Evolutionary conservation across 1,284 basidiomycete species (phyloP), one percentile per base, ranked within the genome.

Genomic region (Athelia psychrophila): DNA sequence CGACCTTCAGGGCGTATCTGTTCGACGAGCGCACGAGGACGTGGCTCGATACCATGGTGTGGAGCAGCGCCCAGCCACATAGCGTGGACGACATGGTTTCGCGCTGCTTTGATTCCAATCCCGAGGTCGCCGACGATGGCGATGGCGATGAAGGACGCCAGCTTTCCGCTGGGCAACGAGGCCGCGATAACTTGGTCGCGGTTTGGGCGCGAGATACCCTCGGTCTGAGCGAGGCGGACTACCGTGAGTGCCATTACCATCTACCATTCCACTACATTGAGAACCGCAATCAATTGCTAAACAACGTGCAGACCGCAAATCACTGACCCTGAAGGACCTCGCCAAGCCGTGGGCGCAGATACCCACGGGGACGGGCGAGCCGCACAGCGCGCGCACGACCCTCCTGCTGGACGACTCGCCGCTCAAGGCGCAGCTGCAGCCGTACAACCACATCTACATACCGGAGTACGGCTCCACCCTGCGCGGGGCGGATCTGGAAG

Each of bases 41-140:
- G 18, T 88, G 86, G 82, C 76, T 92, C 24, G 87, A 93, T 54
- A 83, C 86, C 4, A 89, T 94, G 82, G 81, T 95, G 1, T 95
- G 93, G 92, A 91, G 87, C 56, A 90, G 86, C 1, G 92, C 92
- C 1, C 86, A 91, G 63, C 86, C 88, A 0, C 80, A 85, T 51
- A 93, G 84, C 59, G 93, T 95, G 3, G 67, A 74, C 0, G 81
- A 83, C 57, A 90, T 91, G 88, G 84, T 88, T 0, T 63, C 75
- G 25, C 74, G 71, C 48, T 77, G 75, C 53, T 90, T 87, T 64
- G 77, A 71, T 2, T 58, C 68, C 3, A 13, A 13, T 6, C 5
- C 27, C 13, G 27, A 5, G 27, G 13, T 30, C 27, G 27, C 27
- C 27, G 13, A 13, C 27, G 27, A 30, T 30, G 27, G 27, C 13